Evolutionary conservation across 768 basidiomycete species (phyloP).

Genomic region (Hemileccinum rubropunctum): DNA sequence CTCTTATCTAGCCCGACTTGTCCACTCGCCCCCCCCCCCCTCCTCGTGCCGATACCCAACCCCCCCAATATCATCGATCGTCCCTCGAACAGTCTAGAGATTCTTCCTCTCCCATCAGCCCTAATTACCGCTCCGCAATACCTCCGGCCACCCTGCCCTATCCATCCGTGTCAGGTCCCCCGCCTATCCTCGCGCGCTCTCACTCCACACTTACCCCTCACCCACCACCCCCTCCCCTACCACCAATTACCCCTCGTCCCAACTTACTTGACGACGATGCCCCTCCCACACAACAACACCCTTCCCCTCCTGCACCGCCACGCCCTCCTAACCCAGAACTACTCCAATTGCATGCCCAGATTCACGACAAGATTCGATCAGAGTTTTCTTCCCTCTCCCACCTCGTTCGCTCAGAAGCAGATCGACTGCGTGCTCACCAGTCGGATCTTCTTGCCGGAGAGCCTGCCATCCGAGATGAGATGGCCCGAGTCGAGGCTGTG

Average conservation of each 20-base stretch:
- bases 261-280: slow-evolving; percentile 68
- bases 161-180: slow-evolving; percentile 29
- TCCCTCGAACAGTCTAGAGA: slow-evolving; percentile 18
- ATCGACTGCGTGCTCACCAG: slow-evolving; percentile 77
- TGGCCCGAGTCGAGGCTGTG: slow-evolving; percentile 91
- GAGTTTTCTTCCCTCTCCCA: slow-evolving; percentile 71
- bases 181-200: slow-evolving; percentile 12
- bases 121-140: slow-evolving; percentile 28
- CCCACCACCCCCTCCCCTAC: slow-evolving; percentile 18
- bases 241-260: slow-evolving; percentile 34
- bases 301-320: slow-evolving; percentile 51
- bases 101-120: slow-evolving; percentile 5
- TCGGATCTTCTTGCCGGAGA: slow-evolving; percentile 84
- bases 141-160: slow-evolving; percentile 30
- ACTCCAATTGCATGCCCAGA: slow-evolving; percentile 70
- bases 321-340: slow-evolving; percentile 91
- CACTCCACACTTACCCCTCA: slow-evolving; percentile 24
- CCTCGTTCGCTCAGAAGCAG: slow-evolving; percentile 61
- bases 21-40: slow-evolving; percentile 38
- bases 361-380: slow-evolving; percentile 71
- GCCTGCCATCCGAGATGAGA: slow-evolving; percentile 95
- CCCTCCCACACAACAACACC: slow-evolving; percentile 25
- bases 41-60: slow-evolving; percentile 19
- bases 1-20: slow-evolving; percentile 21
- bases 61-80: slow-evolving; percentile 29